phyloP scores from a whole-genome alignment of 1,284 basidiomycete species.

The Pseudozyma tsukubaensis region DNA sequence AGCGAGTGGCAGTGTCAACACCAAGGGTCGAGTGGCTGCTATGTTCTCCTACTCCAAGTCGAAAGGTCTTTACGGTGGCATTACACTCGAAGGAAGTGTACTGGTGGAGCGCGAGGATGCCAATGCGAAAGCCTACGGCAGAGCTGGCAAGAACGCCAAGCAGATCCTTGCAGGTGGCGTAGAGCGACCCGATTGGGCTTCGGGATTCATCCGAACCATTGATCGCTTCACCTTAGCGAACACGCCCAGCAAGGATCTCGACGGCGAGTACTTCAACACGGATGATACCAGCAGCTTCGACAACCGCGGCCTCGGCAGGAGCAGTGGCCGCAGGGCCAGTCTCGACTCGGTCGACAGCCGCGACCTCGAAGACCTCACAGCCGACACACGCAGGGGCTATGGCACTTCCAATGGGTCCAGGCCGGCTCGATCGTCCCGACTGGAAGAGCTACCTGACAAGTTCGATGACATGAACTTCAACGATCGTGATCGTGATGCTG shows the following conservation, averaged over 20 bases:
- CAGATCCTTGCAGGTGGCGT: slow-evolving; percentile 60
- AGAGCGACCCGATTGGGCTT: slow-evolving; percentile 54
- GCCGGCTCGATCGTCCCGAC: slow-evolving; percentile 6
- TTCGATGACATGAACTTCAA: slow-evolving; percentile 31
- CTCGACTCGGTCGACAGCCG: slow-evolving; percentile 43
- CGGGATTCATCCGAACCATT: slow-evolving; percentile 45
- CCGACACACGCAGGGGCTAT: slow-evolving; percentile 3
- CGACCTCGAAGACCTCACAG: slow-evolving; percentile 14
- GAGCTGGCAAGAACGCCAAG: slow-evolving; percentile 47
- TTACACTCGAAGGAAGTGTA: slow-evolving; percentile 90
- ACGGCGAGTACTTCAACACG: slow-evolving; percentile 45
- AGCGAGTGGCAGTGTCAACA: slow-evolving; percentile 85
- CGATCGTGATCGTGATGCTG: slow-evolving; percentile 13
- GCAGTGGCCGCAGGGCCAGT: slow-evolving; percentile 31
- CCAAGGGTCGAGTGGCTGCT: slow-evolving; percentile 87
- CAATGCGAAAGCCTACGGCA: slow-evolving; percentile 69
- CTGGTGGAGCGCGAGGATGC: slow-evolving; percentile 92
- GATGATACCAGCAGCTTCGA: slow-evolving; percentile 47
- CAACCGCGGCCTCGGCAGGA: slow-evolving; percentile 23
- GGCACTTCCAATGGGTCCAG: neutral
- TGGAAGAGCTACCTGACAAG: slow-evolving; percentile 32
- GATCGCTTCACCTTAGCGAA: slow-evolving; percentile 54
- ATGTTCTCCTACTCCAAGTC: slow-evolving; percentile 93
- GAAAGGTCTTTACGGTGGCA: slow-evolving; percentile 86
- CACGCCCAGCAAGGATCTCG: slow-evolving; percentile 49